phyloP scores from a whole-genome alignment of 768 basidiomycete species.

The Strobilomyces confusus region DNA sequence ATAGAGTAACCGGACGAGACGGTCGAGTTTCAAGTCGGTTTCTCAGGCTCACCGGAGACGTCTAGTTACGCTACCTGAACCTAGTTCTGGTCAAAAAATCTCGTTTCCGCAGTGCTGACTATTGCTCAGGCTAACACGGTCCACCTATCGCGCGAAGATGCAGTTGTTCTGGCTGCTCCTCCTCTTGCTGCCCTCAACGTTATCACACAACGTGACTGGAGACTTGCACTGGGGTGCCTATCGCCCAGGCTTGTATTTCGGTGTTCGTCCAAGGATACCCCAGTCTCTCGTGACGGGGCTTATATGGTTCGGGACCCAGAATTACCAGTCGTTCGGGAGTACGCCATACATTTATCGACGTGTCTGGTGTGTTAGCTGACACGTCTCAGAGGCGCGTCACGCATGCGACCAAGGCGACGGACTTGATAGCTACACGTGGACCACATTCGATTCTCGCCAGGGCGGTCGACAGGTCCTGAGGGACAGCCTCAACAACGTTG shows the following conservation, averaged over 20 bases:
- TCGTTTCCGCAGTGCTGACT: no score
- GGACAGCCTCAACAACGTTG: slow-evolving; percentile 79
- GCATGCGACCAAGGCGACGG: slow-evolving; percentile 86
- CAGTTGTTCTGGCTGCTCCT: slow-evolving; percentile 29
- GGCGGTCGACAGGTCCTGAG: slow-evolving; percentile 83
- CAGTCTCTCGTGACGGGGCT: slow-evolving; percentile 91
- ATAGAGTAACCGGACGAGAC: no score
- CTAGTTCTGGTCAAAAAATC: no score
- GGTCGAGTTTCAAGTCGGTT: no score
- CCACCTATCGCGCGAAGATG: slow-evolving; percentile 7
- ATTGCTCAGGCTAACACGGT: no score
- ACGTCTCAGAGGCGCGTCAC: slow-evolving; percentile 64
- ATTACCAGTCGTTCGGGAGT: slow-evolving; percentile 71
- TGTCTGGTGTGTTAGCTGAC: background rate
- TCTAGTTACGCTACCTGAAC: no score
- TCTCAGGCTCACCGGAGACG: no score
- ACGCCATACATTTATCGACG: slow-evolving; percentile 28
- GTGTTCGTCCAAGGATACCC: slow-evolving; percentile 78
- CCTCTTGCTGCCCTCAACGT: slow-evolving; percentile 18
- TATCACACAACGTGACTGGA: slow-evolving; percentile 33
- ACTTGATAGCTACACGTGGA: slow-evolving; percentile 81
- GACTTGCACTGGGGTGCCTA: slow-evolving; percentile 71
- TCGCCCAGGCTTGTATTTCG: slow-evolving; percentile 94
- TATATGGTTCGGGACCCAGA: slow-evolving; percentile 89
- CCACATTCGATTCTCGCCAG: slow-evolving; percentile 78